Conservation (phyloP, 257 asterid genomes). For the Primulina huaijiensis region DNA sequence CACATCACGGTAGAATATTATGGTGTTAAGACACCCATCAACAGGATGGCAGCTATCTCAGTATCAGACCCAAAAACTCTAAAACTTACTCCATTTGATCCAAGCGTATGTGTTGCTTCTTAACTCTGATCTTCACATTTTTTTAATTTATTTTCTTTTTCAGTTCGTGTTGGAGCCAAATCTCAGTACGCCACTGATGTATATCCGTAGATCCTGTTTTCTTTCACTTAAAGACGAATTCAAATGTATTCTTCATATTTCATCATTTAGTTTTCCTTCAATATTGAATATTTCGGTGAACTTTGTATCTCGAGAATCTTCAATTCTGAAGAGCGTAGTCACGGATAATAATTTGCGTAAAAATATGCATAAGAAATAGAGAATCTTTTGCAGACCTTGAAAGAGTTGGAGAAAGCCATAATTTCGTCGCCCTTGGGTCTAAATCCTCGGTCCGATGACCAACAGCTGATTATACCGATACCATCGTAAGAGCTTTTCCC, state of each 20-base stretch:
- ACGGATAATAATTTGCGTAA: constrained; percentile 5
- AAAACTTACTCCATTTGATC: constrained; percentile 77
- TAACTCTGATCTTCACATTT: constrained; percentile 9
- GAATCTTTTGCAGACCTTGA: constrained; percentile 58
- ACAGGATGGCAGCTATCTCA: constrained; percentile 86
- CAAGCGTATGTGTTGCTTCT: constrained; percentile 51
- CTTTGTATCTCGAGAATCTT: constrained; percentile 7
- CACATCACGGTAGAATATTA: constrained; percentile 83
- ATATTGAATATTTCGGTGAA: not conserved
- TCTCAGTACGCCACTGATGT: not conserved
- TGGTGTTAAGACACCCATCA: constrained; percentile 71
- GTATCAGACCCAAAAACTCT: constrained; percentile 85
- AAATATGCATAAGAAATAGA: constrained; percentile 14
- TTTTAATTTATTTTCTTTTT: not conserved
- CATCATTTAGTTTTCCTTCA: not conserved
- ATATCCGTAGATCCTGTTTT: not conserved
- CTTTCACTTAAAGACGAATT: not conserved
- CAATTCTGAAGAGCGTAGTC: not conserved
- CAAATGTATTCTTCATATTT: not conserved
- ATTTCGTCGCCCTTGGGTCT: constrained; percentile 80
- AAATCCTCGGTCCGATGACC: constrained; percentile 73
- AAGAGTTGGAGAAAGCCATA: constrained; percentile 91
- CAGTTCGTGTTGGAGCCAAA: not conserved
- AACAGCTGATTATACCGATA: constrained; percentile 70
- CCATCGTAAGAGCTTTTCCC: constrained; percentile 72